A percentile compares a stretch with the other conserved stretches of the same genome.
Evolutionary conservation across 768 basidiomycete species (phyloP).

Genomic region (Boletus pseudo-olivaceus): DNA sequence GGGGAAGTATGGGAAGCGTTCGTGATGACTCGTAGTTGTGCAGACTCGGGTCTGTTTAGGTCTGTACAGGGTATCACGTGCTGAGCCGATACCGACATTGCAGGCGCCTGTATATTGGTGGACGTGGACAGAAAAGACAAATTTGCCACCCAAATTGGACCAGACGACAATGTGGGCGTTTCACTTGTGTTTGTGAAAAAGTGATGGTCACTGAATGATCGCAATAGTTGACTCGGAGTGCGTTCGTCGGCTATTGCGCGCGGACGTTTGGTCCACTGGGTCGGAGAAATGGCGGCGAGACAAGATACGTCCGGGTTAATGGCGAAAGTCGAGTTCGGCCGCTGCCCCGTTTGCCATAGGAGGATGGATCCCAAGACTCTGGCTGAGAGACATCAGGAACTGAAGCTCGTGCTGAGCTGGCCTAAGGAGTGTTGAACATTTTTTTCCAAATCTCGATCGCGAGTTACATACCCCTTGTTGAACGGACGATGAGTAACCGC

Average conservation of each 20-base stretch:
- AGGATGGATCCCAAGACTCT: background rate
- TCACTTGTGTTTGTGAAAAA: background rate
- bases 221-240: background rate
- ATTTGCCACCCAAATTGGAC: background rate
- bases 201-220: background rate
- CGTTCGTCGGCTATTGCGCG: background rate
- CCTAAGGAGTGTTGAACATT: background rate
- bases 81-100: background rate
- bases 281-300: background rate
- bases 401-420: conserved; percentile 5
- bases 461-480: background rate
- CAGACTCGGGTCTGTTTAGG: background rate
- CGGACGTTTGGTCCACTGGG: background rate
- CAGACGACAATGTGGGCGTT: background rate
- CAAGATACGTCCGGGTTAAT: background rate
- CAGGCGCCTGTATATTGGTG: background rate
- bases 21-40: background rate
- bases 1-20: background rate
- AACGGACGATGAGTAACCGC: background rate
- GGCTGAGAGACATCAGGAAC: conserved; percentile 3
- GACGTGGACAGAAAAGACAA: background rate
- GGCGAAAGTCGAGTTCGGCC: background rate
- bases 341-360: background rate
- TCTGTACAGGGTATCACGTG: background rate
- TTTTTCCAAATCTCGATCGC: background rate